Base-by-base conservation (phyloP, 768 basidiomycete genomes). In the Rhodotorula toruloides region DNA sequence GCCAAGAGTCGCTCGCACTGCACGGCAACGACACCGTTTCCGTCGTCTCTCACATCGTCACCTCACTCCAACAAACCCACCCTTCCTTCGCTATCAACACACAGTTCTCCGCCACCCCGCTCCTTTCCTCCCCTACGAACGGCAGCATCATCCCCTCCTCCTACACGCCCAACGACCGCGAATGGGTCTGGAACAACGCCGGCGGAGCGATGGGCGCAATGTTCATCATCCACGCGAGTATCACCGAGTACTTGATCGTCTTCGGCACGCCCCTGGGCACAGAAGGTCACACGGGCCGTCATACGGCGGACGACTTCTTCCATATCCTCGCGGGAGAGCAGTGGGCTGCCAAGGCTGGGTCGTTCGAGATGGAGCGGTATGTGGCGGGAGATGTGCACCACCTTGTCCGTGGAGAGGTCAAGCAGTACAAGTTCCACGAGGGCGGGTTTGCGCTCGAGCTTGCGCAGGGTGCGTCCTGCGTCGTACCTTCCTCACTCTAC, bases 251-350 rank as follows among this genome's bases (percentile, higher is more conserved):
- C 80, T 84, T 91, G 72, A 91, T 91, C 77, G 42, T 75, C 53
- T 74, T 73, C 56, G 72, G 96, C 8, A 94, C 93, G 1, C 91
- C 96, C 0, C 82, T 97, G 16, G 96, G 96, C 16, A 98, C 94
- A 4, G 96, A 99, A 79, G 96, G 96, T 4, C 96, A 98, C 76
- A 84, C 86, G 21, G 96, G 96, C 13, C 72, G 94, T 61, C 94
- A 97, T 77, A 90, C 90, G 2, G 92, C 93, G 3, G 96, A 99
- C 76, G 96, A 99, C 77, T 98, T 97, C 78, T 99, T 98, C 81
- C 85, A 96, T 76, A 97, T 99, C 74, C 81, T 99, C 39, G 80
- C 84, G 55, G 96, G 94, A 1, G 91, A 94, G 78, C 90, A 99
- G 77, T 94, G 91, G 86, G 94, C 93, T 0, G 96, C 91, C 77